A percentile compares a stretch with the other conserved stretches of the same genome.
Evolutionary conservation across 441 rosid genomes (phyloP).

Genomic region (Caryocar brasiliense): DNA sequence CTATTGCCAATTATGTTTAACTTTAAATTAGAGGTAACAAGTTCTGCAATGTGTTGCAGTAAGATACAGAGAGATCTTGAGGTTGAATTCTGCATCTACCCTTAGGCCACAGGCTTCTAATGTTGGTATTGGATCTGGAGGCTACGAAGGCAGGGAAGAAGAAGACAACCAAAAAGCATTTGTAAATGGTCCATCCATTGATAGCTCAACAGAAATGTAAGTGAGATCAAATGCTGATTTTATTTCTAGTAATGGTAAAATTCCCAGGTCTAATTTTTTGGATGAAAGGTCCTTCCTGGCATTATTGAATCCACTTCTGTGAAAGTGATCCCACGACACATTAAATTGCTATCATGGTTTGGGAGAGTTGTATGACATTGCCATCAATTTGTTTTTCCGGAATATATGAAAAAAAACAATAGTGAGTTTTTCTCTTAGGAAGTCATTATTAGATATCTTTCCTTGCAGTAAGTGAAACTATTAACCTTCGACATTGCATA

Average conservation of each 20-base stretch:
- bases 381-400: no score
- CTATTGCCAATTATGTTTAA: background rate
- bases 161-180: conserved; percentile 27
- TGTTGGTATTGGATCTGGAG: conserved; percentile 60
- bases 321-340: background rate
- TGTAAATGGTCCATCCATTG: conserved; percentile 23
- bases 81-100: conserved; percentile 22
- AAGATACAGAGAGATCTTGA: conserved; percentile 50
- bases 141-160: conserved; percentile 43
- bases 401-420: no score
- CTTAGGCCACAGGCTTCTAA: conserved; percentile 55
- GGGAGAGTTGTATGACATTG: background rate
- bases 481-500: no score
- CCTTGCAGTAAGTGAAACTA: no score
- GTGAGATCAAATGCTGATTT: conserved; percentile 9
- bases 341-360: background rate
- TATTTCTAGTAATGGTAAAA: background rate
- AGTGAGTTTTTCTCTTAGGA: no score
- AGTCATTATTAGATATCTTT: no score
- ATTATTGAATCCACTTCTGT: background rate
- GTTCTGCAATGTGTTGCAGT: conserved; percentile 34
- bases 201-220: conserved; percentile 45
- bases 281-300: background rate
- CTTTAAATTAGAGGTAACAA: background rate
- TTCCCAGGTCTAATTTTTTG: background rate